phyloP scores from a whole-genome alignment of 2,329 filamentous ascomycete genomes.

The Furcasterigmium furcatum region DNA sequence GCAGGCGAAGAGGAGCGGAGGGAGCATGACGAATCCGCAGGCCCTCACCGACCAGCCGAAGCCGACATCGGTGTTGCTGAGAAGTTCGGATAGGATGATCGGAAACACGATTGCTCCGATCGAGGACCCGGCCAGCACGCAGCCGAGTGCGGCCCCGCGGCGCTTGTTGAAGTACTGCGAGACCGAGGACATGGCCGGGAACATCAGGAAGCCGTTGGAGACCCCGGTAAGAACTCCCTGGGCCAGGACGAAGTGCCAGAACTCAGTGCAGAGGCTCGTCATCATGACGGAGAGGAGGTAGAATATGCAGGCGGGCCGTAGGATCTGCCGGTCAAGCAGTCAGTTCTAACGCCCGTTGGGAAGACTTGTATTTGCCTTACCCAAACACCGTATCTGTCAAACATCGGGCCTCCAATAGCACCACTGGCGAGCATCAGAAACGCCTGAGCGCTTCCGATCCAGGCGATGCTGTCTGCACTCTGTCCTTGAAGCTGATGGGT shows the following conservation, averaged over 20 bases:
- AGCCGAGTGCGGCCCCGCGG: slow-evolving; percentile 49
- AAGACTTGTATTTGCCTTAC: slow-evolving; percentile 1
- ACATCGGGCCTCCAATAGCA: slow-evolving; percentile 12
- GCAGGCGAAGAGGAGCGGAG: slow-evolving; percentile 25
- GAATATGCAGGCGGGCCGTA: slow-evolving; percentile 10
- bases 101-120: slow-evolving; percentile 45
- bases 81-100: slow-evolving; percentile 28
- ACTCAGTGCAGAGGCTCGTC: slow-evolving; percentile 29
- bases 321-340: slow-evolving; percentile 4
- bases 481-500: slow-evolving; percentile 15
- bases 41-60: slow-evolving; percentile 31
- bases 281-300: slow-evolving; percentile 25
- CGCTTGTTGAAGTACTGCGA: slow-evolving; percentile 33
- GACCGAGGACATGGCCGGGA: slow-evolving; percentile 31
- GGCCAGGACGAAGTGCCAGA: slow-evolving; percentile 37
- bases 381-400: slow-evolving; percentile 15
- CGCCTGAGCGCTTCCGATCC: slow-evolving; percentile 19
- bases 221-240: slow-evolving; percentile 33
- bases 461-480: slow-evolving; percentile 19
- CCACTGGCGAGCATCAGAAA: slow-evolving; percentile 19
- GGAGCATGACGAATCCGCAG: slow-evolving; percentile 38
- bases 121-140: slow-evolving; percentile 50
- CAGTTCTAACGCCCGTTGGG: neutral
- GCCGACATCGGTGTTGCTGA: slow-evolving; percentile 19
- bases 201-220: slow-evolving; percentile 26